Base-by-base conservation (phyloP, 1,139 yeast genomes). In the Pneumocystis oryctolagi region DNA sequence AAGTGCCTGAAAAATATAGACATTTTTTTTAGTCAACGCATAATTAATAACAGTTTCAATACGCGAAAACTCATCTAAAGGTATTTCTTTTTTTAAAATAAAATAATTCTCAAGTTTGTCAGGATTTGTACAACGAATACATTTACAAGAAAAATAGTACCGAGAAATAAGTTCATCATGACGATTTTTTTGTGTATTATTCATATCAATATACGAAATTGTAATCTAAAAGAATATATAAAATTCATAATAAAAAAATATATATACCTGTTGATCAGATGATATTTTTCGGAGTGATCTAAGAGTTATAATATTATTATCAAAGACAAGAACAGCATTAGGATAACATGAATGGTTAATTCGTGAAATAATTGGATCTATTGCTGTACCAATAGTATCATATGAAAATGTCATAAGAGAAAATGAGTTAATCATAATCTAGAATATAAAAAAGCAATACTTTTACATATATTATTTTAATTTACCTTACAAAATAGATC, bases 321-420 rank as follows among this genome's bases (percentile, higher is more conserved):
- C 65, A 66, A 73, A 72, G 4, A 71, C 64, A 6, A 72, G 61
- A 8, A 69, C 63, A 40, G 74, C 70, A 63, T 78, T 73, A 3
- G 75, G 75, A 16, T 67, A 66, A 64, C 76, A 73, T 3, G 74
- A 72, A 65, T 73, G 75, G 62, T 73, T 73, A 59, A 73, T 68
- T 60, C 77, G 65, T 5, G 79, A 69, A 65, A 77, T 73, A 2
- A 69, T 65, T 0, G 77, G 76, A 64, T 78, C 80, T 64, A 78
- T 69, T 67, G 71, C 70, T 9, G 70, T 62, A 0, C 80, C 80
- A 57, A 73, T 60, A 1, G 61, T 31, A 39, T 64, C 67, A 30
- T 61, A 63, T 9, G 40, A 20, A 2, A 62, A 62, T 16, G 47
- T 58, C 6, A 60, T 58, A 14, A 65, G 53, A 28, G 65, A 56